Evolutionary conservation across 805 yeast genomes (phyloP).

Genomic region (Brettanomyces sp.): DNA sequence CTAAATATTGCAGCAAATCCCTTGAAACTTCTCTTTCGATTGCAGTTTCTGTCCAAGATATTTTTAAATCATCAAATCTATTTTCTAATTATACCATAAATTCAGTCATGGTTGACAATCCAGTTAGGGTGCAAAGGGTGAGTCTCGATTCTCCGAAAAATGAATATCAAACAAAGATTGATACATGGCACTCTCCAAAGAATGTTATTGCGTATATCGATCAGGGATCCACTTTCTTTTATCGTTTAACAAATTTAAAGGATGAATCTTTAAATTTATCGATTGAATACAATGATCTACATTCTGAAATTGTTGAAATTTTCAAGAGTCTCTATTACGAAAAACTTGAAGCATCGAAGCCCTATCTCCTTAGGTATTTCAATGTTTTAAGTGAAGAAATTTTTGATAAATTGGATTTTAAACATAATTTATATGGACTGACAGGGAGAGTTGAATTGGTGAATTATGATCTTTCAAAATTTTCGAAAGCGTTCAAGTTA

Average conservation of each 20-base stretch:
- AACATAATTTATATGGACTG: constrained; percentile 21
- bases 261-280: constrained; percentile 32
- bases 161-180: constrained; percentile 9
- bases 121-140: constrained; percentile 43
- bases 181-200: constrained; percentile 24
- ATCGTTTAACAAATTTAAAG: constrained; percentile 31
- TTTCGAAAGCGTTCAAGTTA: constrained; percentile 3
- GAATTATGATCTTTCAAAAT: constrained; percentile 6
- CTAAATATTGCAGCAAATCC: constrained; percentile 10
- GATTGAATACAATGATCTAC: constrained; percentile 37
- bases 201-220: constrained; percentile 49
- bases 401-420: constrained; percentile 14
- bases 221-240: constrained; percentile 61
- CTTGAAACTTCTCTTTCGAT: constrained; percentile 49
- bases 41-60: constrained; percentile 76
- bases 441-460: constrained; percentile 11
- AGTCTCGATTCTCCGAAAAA: constrained; percentile 12
- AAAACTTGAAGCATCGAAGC: constrained; percentile 3
- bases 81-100: constrained; percentile 66
- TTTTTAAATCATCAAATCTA: constrained; percentile 46
- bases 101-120: constrained; percentile 39
- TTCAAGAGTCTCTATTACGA: constrained; percentile 15
- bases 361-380: constrained; percentile 14
- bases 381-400: constrained; percentile 12
- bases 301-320: constrained; percentile 32